Percentiles rank a stretch among this genome's conserved stretches.
These are phyloP conservation scores for Aspergillus terreus DNA, from an alignment of 2,329 filamentous ascomycete species.

Conservation along the genomic window DNA sequence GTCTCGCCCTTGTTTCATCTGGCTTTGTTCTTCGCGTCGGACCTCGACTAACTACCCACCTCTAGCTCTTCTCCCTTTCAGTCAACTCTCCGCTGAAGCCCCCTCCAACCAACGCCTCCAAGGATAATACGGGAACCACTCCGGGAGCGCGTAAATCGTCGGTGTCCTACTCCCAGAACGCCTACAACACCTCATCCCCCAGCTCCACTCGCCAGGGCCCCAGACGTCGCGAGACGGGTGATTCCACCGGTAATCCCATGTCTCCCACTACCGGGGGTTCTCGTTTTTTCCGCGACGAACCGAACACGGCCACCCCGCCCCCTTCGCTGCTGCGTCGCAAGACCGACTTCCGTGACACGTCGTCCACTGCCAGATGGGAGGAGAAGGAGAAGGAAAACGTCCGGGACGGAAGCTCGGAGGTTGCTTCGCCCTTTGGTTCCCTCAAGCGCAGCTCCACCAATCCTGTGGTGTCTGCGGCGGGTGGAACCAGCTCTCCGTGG, in stretches of 20 bases:
- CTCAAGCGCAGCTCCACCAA: constrained; percentile 56
- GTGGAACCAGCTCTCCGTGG: constrained; percentile 55
- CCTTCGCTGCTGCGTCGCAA: constrained; percentile 58
- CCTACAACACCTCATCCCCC: constrained; percentile 70
- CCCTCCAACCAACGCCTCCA: constrained; percentile 63
- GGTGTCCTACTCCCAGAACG: constrained; percentile 62
- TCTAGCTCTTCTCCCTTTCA: constrained; percentile 73
- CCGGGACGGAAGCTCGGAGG: constrained; percentile 39
- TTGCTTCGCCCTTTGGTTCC: constrained; percentile 48
- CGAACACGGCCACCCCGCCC: constrained; percentile 57
- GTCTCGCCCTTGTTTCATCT: constrained; percentile 16
- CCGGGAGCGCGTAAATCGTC: constrained; percentile 71
- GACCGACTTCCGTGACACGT: constrained; percentile 57
- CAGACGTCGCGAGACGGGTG: constrained; percentile 79
- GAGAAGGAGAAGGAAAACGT: constrained; percentile 50
- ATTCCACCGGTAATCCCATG: constrained; percentile 56
- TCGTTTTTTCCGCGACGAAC: constrained; percentile 48
- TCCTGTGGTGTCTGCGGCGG: constrained; percentile 49
- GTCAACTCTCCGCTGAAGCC: constrained; percentile 94
- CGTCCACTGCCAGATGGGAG: constrained; percentile 39
- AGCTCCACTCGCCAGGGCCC: constrained; percentile 68
- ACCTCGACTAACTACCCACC: constrained; percentile 3
- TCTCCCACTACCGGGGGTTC: constrained; percentile 44
- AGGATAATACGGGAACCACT: constrained; percentile 45
- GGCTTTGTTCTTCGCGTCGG: constrained; percentile 15